Evolutionary conservation across 208 protist genomes (phyloP), one percentile per base, ranked within the genome.

Genomic region (Novymonas esmeraldas): DNA sequence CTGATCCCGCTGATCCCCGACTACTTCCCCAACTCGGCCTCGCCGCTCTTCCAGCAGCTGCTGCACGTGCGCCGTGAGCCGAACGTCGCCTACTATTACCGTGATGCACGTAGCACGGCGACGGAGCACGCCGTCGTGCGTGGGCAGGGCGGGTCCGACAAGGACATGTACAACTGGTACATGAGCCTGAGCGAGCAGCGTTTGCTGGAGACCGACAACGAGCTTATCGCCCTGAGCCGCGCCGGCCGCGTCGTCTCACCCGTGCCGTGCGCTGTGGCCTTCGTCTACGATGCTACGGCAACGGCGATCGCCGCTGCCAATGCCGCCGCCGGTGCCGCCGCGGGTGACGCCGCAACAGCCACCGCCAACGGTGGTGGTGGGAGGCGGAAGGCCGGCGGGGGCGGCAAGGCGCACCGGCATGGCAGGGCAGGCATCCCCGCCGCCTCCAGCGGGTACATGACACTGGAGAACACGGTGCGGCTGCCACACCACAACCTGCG

Each of bases 1-100:
- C 77, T 92, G 24, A 78, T 89, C 44, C 86, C 85, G 0, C 73
- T 92, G 22, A 87, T 89, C 26, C 46, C 77, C 1, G 80, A 92
- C 14, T 92, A 89, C 68, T 89, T 92, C 54, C 72, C 79, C 41
- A 84, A 51, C 56, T 52, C 54, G 13, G 56, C 55, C 14, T 85
- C 68, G 6, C 69, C 64, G 34, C 72, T 87, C 6, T 89, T 92
- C 50, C 71, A 84, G 58, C 71, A 85, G 60, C 75, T 92, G 14
- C 46, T 85, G 22, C 44, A 58, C 28, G 78, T 85, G 49, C 78
- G 76, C 13, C 70, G 79, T 3, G 81, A 87, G 48, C 42, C 73
- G 7, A 66, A 59, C 24, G 65, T 84, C 9, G 45, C 59, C 18
- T 84, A 84, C 50, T 84, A 87, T 67, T 78, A 83, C 63, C 56